These are phyloP conservation scores for Calonectria hawksworthii DNA, from an alignment of 2,329 filamentous ascomycete genomes.

Conservation along the genomic window DNA sequence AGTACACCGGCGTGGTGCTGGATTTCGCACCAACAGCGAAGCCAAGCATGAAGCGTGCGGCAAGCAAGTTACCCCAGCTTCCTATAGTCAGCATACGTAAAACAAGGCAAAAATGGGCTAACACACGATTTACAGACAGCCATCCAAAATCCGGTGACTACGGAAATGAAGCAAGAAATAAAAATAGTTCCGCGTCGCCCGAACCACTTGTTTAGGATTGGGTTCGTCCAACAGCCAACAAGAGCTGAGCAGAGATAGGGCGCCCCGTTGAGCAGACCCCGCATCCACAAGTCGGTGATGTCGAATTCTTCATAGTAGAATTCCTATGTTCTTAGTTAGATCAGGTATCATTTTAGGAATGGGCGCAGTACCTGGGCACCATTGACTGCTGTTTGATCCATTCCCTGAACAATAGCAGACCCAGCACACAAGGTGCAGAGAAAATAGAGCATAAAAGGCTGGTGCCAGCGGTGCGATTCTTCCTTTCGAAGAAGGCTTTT, in stretches of 20 bases:
- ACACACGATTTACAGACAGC: slow-evolving; percentile 47
- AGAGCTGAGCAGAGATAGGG: slow-evolving; percentile 66
- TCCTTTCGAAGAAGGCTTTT: slow-evolving; percentile 54
- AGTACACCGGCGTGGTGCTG: slow-evolving; percentile 77
- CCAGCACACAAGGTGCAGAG: slow-evolving; percentile 66
- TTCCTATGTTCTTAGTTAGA: slow-evolving; percentile 44
- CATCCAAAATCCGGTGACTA: slow-evolving; percentile 60
- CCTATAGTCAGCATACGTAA: not conserved
- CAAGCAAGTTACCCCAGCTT: slow-evolving; percentile 72
- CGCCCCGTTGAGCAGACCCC: slow-evolving; percentile 67
- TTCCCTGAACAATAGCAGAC: slow-evolving; percentile 69
- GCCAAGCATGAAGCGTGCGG: slow-evolving; percentile 75
- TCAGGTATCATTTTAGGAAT: no score
- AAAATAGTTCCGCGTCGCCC: slow-evolving; percentile 75
- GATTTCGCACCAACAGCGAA: slow-evolving; percentile 78
- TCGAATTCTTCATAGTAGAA: slow-evolving; percentile 51
- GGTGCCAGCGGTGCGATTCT: slow-evolving; percentile 70
- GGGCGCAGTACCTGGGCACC: slow-evolving; percentile 57
- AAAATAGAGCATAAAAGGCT: slow-evolving; percentile 57
- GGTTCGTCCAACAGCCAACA: slow-evolving; percentile 55
- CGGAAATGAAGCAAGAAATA: slow-evolving; percentile 68
- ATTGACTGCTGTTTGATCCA: slow-evolving; percentile 75
- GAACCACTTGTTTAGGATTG: slow-evolving; percentile 67
- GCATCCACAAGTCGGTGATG: slow-evolving; percentile 49
- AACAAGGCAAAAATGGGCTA: no score